Evolutionary conservation across 140 eudicot genomes (phyloP).

Genomic region (Anethum foeniculum): DNA sequence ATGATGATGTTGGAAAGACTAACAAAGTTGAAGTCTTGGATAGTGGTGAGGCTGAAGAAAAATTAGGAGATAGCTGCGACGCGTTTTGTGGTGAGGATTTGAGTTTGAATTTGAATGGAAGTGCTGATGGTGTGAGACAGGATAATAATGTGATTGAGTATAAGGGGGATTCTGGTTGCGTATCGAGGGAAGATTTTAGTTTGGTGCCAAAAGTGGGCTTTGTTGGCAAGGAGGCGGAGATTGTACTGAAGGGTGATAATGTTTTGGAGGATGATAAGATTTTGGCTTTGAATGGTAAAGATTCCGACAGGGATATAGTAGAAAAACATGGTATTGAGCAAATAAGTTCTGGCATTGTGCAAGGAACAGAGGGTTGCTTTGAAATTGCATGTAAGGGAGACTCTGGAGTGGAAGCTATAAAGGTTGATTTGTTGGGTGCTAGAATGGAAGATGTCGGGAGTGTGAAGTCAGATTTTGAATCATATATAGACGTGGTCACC

Average conservation of each 20-base stretch:
- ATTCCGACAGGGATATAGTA: slow-evolving; percentile 7
- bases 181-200: background rate
- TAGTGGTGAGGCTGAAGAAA: background rate
- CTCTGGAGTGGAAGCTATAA: slow-evolving; percentile 28
- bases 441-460: slow-evolving; percentile 36
- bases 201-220: slow-evolving; percentile 3
- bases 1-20: slow-evolving; percentile 15
- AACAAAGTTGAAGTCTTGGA: background rate
- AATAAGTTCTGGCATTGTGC: slow-evolving; percentile 16
- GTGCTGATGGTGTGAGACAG: background rate
- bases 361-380: slow-evolving; percentile 19
- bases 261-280: slow-evolving; percentile 15
- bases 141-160: slow-evolving; percentile 3
- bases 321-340: slow-evolving; percentile 5
- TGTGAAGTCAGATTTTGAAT: too few relatives aligned
- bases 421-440: slow-evolving; percentile 28
- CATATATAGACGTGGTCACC: too few relatives aligned
- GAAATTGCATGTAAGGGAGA: slow-evolving; percentile 36
- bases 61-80: background rate
- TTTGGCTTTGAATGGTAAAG: slow-evolving; percentile 6
- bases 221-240: background rate
- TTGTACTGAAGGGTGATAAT: background rate
- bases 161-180: background rate
- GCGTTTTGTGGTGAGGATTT: background rate
- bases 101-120: background rate